Conservation (phyloP, 2,329 filamentous ascomycete genomes). For the Byssoonygena ceratinophila region DNA sequence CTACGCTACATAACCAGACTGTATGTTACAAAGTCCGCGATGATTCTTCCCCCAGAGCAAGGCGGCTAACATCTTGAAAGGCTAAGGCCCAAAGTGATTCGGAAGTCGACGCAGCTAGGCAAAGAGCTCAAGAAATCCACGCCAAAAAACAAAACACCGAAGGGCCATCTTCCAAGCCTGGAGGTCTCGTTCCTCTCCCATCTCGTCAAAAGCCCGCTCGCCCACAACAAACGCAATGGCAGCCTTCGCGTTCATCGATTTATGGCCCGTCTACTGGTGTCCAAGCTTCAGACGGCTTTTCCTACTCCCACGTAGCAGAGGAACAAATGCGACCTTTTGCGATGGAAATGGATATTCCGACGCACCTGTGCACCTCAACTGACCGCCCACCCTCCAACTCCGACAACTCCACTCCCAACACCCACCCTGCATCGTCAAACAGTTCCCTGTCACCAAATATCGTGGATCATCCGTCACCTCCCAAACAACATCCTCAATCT, state of each 20-base stretch:
- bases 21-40: constrained; percentile 15
- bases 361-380: constrained; percentile 23
- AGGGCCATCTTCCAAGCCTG: background rate
- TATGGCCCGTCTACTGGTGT: background rate
- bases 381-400: constrained; percentile 26
- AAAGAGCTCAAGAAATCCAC: background rate
- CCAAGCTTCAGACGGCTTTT: background rate
- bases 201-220: background rate
- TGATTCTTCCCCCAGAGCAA: background rate
- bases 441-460: constrained; percentile 27
- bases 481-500: constrained; percentile 11
- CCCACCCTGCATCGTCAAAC: constrained; percentile 31
- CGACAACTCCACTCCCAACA: constrained; percentile 30
- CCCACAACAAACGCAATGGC: background rate
- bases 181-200: background rate
- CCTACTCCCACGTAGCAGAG: constrained; percentile 6
- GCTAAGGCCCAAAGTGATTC: background rate
- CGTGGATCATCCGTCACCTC: constrained; percentile 23
- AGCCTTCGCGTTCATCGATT: background rate
- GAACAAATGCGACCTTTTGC: constrained; percentile 15
- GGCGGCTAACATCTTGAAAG: background rate
- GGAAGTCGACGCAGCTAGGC: background rate
- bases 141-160: background rate
- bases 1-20: constrained; percentile 11
- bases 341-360: constrained; percentile 27